A percentile compares a stretch with the other conserved stretches of the same genome.
Evolutionary conservation across 1,284 basidiomycete species (phyloP).

Genomic region (Ganoderma sinense): DNA sequence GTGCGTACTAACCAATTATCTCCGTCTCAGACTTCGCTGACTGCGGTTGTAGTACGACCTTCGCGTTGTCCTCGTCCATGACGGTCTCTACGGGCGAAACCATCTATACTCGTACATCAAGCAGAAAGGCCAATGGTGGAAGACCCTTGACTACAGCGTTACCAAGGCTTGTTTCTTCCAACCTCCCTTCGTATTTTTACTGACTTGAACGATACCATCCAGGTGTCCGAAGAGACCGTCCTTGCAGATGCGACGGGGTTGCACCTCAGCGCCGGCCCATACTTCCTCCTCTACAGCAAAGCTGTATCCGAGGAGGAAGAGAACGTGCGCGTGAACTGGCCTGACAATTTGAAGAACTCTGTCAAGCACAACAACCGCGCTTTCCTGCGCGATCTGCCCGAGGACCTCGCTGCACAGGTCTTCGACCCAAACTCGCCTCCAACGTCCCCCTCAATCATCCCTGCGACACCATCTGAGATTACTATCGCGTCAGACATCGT

Average conservation of each 20-base stretch:
- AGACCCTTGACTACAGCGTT: constrained; percentile 74
- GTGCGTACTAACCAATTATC: constrained; percentile 45
- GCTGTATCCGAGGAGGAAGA: constrained; percentile 48
- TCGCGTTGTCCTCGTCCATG: constrained; percentile 76
- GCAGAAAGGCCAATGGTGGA: constrained; percentile 76
- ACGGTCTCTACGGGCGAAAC: constrained; percentile 74
- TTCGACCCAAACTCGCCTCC: constrained; percentile 41
- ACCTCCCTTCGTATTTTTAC: too few relatives aligned
- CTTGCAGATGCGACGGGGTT: constrained; percentile 71
- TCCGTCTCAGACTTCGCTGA: background rate
- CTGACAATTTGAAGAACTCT: constrained; percentile 46
- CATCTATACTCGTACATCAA: constrained; percentile 81
- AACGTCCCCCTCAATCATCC: constrained; percentile 29
- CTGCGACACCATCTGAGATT: constrained; percentile 31
- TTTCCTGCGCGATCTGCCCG: constrained; percentile 38
- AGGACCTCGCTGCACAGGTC: constrained; percentile 31
- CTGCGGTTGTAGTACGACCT: constrained; percentile 68
- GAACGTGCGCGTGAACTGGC: constrained; percentile 45
- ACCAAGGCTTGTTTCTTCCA: constrained; percentile 54
- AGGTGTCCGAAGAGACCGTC: constrained; percentile 76
- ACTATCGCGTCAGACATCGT: constrained; percentile 33
- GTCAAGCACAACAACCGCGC: constrained; percentile 43
- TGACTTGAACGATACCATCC: background rate
- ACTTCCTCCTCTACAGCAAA: constrained; percentile 74
- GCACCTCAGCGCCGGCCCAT: constrained; percentile 77